A percentile compares a stretch with the other conserved stretches of the same genome.
These are phyloP conservation scores for Parsonsia alboflavescens DNA, from an alignment of 257 asterid genomes.

Conservation along the genomic window DNA sequence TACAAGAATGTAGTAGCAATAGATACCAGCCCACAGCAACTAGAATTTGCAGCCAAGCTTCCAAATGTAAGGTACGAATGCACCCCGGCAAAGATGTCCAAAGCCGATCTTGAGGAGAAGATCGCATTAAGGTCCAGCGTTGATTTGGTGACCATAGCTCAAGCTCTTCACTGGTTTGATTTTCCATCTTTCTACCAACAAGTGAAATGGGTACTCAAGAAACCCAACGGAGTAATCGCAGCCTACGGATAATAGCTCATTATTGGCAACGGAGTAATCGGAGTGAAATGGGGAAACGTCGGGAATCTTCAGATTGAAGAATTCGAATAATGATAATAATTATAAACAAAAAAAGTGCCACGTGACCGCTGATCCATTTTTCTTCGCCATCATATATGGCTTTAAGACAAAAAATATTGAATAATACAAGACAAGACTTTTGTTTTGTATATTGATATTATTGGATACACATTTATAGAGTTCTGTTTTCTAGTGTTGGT, in stretches of 20 bases:
- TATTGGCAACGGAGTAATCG: too few relatives aligned
- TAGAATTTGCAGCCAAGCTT: constrained; percentile 41
- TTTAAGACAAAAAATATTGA: too few relatives aligned
- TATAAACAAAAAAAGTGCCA: too few relatives aligned
- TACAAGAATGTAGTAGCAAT: constrained; percentile 54
- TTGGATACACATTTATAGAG: too few relatives aligned
- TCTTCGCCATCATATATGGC: too few relatives aligned
- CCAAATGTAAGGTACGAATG: constrained; percentile 50
- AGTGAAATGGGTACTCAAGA: constrained; percentile 49
- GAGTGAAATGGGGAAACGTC: too few relatives aligned
- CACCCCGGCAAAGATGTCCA: constrained; percentile 47
- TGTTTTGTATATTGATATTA: too few relatives aligned
- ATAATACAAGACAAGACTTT: too few relatives aligned
- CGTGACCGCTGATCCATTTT: too few relatives aligned
- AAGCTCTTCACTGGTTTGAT: constrained; percentile 70
- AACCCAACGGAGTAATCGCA: constrained; percentile 56
- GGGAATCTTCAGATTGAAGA: constrained; percentile 22
- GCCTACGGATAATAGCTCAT: too few relatives aligned
- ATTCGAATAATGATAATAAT: too few relatives aligned
- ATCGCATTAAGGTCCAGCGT: constrained; percentile 37
- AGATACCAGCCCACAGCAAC: constrained; percentile 18
- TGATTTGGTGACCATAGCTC: constrained; percentile 51
- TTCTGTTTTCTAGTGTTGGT: too few relatives aligned
- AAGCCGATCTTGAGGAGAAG: constrained; percentile 31
- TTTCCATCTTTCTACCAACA: constrained; percentile 50